Percentiles rank a stretch among this genome's conserved stretches.
These are phyloP conservation scores for Trametes meyenii DNA, from an alignment of 768 basidiomycete species.

Conservation along the genomic window DNA sequence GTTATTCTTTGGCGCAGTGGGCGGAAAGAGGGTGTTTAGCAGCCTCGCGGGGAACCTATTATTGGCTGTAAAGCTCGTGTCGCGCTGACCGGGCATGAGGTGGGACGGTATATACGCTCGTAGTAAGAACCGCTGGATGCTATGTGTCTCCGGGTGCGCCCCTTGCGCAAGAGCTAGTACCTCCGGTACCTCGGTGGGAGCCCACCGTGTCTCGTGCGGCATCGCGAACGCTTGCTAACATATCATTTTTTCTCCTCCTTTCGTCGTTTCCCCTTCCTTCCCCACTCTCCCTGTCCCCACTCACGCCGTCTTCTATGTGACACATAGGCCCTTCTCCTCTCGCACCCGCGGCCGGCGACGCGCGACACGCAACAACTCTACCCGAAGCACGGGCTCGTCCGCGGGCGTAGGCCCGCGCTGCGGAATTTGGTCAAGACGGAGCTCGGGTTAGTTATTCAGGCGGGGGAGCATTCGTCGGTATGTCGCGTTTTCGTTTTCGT, in stretches of 20 bases:
- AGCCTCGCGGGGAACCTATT: no score
- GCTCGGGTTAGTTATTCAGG: slow-evolving; percentile 78
- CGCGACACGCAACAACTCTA: slow-evolving; percentile 74
- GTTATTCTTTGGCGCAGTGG: no score
- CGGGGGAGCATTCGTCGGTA: slow-evolving; percentile 90
- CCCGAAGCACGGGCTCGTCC: slow-evolving; percentile 58
- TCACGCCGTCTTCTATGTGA: no score
- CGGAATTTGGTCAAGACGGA: slow-evolving; percentile 81
- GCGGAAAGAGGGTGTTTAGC: no score
- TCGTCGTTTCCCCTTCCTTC: background rate
- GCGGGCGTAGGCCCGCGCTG: slow-evolving; percentile 71
- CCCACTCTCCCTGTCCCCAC: background rate
- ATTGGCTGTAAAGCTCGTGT: no score
- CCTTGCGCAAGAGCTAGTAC: no score
- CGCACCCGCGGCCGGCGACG: slow-evolving; percentile 63
- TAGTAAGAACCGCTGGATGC: no score
- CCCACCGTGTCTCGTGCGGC: background rate
- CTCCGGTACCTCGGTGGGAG: no score
- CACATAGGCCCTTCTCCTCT: slow-evolving; percentile 73
- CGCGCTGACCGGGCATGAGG: no score
- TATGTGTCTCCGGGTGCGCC: no score
- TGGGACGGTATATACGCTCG: no score
- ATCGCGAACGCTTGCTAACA: slow-evolving; percentile 14
- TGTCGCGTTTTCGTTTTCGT: slow-evolving; percentile 40
- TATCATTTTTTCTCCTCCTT: slow-evolving; percentile 22